These are phyloP conservation scores for Purpureocillium takamizusanense DNA, from an alignment of 2,329 filamentous ascomycete genomes.

Conservation along the genomic window DNA sequence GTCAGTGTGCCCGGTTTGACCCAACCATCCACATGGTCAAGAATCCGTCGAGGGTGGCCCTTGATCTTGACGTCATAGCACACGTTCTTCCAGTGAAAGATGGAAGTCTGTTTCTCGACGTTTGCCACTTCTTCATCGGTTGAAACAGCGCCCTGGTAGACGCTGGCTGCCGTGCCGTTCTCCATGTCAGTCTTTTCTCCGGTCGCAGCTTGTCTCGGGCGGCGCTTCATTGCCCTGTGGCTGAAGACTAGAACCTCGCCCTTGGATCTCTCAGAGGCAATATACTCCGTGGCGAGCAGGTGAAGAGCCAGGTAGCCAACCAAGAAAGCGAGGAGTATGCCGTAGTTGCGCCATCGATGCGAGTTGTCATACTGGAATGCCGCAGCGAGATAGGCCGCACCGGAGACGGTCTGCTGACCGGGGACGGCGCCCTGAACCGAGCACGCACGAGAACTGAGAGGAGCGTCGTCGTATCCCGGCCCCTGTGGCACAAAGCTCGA, in stretches of 20 bases:
- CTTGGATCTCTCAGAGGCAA: conserved; percentile 43
- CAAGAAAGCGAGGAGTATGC: conserved; percentile 42
- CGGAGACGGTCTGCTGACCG: conserved; percentile 10
- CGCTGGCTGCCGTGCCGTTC: no score
- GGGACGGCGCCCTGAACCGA: conserved; percentile 35
- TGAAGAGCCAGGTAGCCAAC: conserved; percentile 40
- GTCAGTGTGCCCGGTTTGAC: conserved; percentile 67
- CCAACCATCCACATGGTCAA: conserved; percentile 66
- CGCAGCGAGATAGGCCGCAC: conserved; percentile 13
- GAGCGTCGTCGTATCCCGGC: conserved; percentile 17
- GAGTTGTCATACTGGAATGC: conserved; percentile 29
- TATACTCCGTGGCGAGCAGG: conserved; percentile 39
- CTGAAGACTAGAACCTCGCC: conserved; percentile 52
- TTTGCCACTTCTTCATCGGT: conserved; percentile 7
- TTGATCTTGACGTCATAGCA: conserved; percentile 66
- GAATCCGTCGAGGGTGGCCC: conserved; percentile 55
- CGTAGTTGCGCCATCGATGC: conserved; percentile 48
- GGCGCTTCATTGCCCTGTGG: conserved; percentile 5
- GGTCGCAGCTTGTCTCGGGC: no score
- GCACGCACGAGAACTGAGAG: conserved; percentile 25
- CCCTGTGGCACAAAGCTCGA: conserved; percentile 6
- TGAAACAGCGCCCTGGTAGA: no score
- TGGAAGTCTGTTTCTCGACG: conserved; percentile 4
- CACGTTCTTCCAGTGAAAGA: conserved; percentile 65
- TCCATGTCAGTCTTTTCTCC: conserved; percentile 8